A percentile compares a stretch with the other conserved stretches of the same genome.
Conservation (phyloP, 1,284 basidiomycete species). For the Ganoderma lingzhi region DNA sequence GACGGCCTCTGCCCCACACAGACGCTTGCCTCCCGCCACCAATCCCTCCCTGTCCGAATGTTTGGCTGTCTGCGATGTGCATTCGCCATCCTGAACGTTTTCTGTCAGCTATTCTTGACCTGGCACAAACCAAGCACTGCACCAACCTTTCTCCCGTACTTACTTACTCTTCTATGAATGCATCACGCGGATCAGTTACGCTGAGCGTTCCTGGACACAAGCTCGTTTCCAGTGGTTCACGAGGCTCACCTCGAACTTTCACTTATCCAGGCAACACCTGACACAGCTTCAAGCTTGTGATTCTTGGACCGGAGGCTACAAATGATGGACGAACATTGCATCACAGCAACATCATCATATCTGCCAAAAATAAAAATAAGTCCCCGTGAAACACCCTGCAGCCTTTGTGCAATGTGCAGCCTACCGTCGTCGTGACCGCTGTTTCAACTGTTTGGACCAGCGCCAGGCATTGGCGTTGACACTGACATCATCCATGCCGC, state of each 20-base stretch:
- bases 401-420: too few relatives aligned
- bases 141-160: neutral
- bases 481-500: too few relatives aligned
- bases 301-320: neutral
- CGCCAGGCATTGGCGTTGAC: too few relatives aligned
- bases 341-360: neutral
- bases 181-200: constrained; percentile 2
- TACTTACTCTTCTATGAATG: neutral
- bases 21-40: constrained; percentile 11
- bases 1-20: constrained; percentile 19
- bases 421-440: too few relatives aligned
- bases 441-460: too few relatives aligned
- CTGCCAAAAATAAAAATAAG: too few relatives aligned
- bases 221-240: constrained; percentile 20
- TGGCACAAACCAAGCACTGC: neutral
- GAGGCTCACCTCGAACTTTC: neutral
- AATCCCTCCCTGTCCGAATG: neutral
- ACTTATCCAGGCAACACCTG: neutral
- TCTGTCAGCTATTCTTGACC: neutral
- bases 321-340: neutral
- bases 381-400: too few relatives aligned
- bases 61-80: neutral
- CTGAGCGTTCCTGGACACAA: constrained; percentile 25
- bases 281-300: neutral
- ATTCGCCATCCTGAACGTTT: neutral